phyloP scores from a whole-genome alignment of 371 early-diverging fungal species.

The Lichtheimia ornata region DNA sequence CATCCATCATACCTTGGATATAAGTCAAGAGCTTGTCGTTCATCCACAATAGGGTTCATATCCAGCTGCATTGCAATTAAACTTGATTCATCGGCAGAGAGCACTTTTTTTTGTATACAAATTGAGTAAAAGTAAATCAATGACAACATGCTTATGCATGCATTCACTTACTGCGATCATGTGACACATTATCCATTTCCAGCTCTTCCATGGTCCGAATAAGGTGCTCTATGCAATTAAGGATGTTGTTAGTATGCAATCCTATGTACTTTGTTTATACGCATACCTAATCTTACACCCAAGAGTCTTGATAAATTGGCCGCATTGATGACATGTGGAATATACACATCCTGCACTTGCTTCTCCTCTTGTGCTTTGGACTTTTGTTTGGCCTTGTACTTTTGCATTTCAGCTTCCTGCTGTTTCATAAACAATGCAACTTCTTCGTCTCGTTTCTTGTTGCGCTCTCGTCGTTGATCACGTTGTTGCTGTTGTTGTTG shows the following conservation, averaged over 20 bases:
- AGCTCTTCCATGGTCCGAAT: conserved; percentile 68
- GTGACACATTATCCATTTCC: conserved; percentile 77
- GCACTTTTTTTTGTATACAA: conserved; percentile 43
- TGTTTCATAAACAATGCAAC: conserved; percentile 21
- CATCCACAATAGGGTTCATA: conserved; percentile 79
- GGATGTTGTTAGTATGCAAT: background rate
- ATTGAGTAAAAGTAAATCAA: background rate
- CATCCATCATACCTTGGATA: conserved; percentile 50
- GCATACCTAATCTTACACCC: conserved; percentile 67
- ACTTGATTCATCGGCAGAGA: conserved; percentile 83
- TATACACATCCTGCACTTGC: conserved; percentile 64
- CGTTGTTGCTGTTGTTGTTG: conserved; percentile 12
- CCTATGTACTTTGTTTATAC: background rate
- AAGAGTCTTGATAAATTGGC: conserved; percentile 79
- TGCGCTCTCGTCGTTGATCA: conserved; percentile 31
- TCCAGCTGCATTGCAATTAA: conserved; percentile 85
- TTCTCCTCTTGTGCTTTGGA: conserved; percentile 22
- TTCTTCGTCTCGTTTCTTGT: conserved; percentile 34
- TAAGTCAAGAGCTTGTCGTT: conserved; percentile 57
- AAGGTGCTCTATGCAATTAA: conserved; percentile 50
- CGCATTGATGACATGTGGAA: conserved; percentile 85
- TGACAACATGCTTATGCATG: background rate
- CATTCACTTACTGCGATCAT: conserved; percentile 57
- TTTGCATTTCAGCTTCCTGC: conserved; percentile 27
- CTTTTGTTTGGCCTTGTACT: conserved; percentile 32